Base-by-base conservation (phyloP, 1,139 yeast species). In the Candida pseudoviswanathii region DNA sequence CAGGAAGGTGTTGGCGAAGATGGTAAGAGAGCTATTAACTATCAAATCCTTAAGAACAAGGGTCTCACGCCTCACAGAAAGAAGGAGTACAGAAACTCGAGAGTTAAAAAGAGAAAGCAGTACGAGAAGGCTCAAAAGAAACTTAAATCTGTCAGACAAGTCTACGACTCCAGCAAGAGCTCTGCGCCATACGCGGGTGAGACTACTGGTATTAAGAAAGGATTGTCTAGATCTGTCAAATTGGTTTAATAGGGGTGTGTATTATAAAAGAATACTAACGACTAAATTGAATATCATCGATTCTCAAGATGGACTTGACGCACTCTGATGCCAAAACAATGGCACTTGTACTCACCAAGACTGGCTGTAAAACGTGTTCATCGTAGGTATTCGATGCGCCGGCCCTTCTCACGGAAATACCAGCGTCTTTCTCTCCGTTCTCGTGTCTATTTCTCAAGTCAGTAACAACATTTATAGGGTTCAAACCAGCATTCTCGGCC, bases 61-160 rank as follows among this genome's bases (percentile, higher is more conserved):
- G 99, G 99, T 64, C 84, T 94, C 57, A 90, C 97, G 2, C 92
- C 96, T 25, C 87, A 86, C 68, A 82, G 96, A 66, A 88, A 88
- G 77, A 94, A 94, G 78, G 97, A 90, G 59, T 85, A 88, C 76
- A 82, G 98, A 73, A 95, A 94, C 67, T 82, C 98, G 40, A 86
- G 99, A 73, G 98, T 94, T 64, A 94, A 94, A 79, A 94, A 94
- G 96, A 87, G 98, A 80, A 89, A 85, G 84, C 90, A 90, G 83
- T 94, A 89, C 74, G 98, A 90, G 56, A 81, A 82, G 66, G 99
- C 99, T 38, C 85, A 91, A 75, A 92, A 91, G 90, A 91, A 91
- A 68, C 86, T 95, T 67, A 85, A 86, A 65, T 86, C 96, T 52
- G 87, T 89, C 55, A 86, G 97, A 69, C 90, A 89, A 52, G 97